A percentile compares a stretch with the other conserved stretches of the same genome.
Conservation (phyloP, 257 asterid species). For the Solanum etuberosum region DNA sequence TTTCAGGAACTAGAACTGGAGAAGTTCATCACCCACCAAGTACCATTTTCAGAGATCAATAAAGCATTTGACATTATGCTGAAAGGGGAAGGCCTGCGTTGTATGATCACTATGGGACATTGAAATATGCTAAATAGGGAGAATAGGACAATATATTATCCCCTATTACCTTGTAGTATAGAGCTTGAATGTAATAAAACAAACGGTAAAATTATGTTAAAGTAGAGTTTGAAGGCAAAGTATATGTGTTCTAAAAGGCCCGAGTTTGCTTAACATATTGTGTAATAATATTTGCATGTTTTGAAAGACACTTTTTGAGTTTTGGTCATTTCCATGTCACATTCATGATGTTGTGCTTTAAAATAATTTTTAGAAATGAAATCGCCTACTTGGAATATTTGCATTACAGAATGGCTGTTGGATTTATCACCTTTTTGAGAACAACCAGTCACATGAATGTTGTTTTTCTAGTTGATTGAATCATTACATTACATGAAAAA, state of each 20-base stretch:
- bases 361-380: neutral
- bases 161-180: neutral
- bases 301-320: neutral
- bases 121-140: neutral
- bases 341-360: neutral
- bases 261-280: neutral
- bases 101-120: slow-evolving; percentile 21
- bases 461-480: no score
- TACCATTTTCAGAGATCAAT: slow-evolving; percentile 27
- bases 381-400: no score
- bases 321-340: neutral
- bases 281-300: neutral
- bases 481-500: neutral
- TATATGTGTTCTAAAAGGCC: neutral
- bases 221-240: neutral
- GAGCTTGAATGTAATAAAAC: neutral
- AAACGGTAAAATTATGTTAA: neutral
- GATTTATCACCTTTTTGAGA: neutral
- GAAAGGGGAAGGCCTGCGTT: slow-evolving; percentile 28
- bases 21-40: slow-evolving; percentile 29
- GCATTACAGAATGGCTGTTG: neutral
- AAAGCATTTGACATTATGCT: slow-evolving; percentile 33
- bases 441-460: neutral
- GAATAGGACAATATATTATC: neutral
- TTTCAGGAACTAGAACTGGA: slow-evolving; percentile 32